phyloP scores from a whole-genome alignment of 768 basidiomycete genomes.

The Mycena leptocephala region DNA sequence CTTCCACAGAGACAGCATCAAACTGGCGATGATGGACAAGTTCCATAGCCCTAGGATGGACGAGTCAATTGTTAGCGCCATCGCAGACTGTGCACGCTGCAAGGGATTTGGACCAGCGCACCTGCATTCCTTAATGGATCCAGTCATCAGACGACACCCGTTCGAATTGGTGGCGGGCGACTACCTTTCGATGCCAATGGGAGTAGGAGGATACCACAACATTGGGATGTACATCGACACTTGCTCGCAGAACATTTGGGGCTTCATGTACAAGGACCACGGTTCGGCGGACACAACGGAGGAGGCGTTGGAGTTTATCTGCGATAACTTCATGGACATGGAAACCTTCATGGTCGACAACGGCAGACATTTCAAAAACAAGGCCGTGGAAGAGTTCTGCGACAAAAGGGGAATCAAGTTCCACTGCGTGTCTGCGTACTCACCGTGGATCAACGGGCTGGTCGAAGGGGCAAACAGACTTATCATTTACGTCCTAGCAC shows the following conservation, averaged over 20 bases:
- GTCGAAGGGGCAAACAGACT: constrained; percentile 45
- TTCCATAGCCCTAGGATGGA: background rate
- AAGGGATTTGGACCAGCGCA: constrained; percentile 41
- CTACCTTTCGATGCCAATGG: constrained; percentile 44
- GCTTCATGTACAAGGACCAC: constrained; percentile 28
- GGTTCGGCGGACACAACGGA: constrained; percentile 12
- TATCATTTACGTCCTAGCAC: constrained; percentile 35
- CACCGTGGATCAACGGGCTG: constrained; percentile 49
- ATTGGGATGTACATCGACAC: constrained; percentile 39
- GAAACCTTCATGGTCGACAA: constrained; percentile 44
- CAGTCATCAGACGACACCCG: background rate
- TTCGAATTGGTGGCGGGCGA: constrained; percentile 30
- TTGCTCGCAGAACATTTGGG: constrained; percentile 38
- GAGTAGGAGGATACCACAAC: constrained; percentile 38
- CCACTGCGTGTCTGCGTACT: constrained; percentile 36
- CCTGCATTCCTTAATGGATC: constrained; percentile 38
- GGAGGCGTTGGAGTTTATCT: constrained; percentile 35
- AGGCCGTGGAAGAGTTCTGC: constrained; percentile 33
- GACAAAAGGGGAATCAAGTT: constrained; percentile 20
- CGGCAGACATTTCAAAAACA: constrained; percentile 43
- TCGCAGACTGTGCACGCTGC: constrained; percentile 41
- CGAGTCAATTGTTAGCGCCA: background rate
- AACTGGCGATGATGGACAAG: background rate
- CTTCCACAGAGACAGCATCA: background rate
- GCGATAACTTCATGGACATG: background rate